These are phyloP conservation scores for Aspergillus clavatus DNA, from an alignment of 2,329 filamentous ascomycete species.

Conservation along the genomic window DNA sequence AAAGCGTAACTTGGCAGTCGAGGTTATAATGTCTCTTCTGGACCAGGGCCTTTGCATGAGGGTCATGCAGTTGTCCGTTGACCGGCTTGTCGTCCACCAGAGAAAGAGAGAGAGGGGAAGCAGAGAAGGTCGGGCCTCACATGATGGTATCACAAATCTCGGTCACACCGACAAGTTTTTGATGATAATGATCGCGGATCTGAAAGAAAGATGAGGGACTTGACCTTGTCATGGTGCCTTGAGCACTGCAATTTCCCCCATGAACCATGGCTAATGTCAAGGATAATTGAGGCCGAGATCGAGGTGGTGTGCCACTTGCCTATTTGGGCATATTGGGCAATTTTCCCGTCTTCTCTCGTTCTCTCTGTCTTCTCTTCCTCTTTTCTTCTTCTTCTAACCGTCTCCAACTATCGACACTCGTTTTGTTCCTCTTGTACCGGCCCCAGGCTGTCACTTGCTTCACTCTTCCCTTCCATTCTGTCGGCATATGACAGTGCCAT, in stretches of 20 bases:
- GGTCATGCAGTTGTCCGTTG: no score
- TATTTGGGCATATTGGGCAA: background rate
- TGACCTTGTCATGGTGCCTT: no score
- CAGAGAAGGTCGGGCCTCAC: constrained; percentile 5
- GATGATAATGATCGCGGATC: no score
- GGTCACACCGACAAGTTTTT: constrained; percentile 8
- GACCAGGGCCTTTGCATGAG: no score
- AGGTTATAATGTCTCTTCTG: no score
- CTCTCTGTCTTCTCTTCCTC: background rate
- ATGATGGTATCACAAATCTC: constrained; percentile 17
- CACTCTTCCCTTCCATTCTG: background rate
- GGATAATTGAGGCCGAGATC: no score
- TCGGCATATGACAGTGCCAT: background rate
- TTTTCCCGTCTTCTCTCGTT: background rate
- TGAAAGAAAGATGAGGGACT: no score
- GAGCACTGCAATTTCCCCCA: no score
- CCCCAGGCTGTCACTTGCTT: background rate
- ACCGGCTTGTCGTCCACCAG: background rate
- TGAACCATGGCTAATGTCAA: no score
- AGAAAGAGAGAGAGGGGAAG: background rate
- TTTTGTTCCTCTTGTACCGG: background rate
- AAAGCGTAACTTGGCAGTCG: no score
- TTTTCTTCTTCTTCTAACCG: no score
- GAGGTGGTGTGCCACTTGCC: background rate
- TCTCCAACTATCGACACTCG: background rate